These are phyloP conservation scores for Xylaria intraflava DNA, from an alignment of 495 filamentous ascomycete species.

Conservation along the genomic window DNA sequence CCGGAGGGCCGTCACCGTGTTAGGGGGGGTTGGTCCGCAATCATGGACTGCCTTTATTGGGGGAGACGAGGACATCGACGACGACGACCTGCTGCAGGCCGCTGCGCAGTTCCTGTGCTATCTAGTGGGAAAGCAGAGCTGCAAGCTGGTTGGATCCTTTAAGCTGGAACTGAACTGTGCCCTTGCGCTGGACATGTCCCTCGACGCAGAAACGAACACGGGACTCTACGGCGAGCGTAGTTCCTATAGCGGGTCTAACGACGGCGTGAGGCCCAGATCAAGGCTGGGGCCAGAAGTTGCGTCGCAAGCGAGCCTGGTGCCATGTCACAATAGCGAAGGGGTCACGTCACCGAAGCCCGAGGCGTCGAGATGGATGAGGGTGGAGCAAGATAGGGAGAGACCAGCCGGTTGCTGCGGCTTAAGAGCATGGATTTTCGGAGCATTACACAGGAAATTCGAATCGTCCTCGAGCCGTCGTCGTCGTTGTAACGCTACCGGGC, in stretches of 20 bases:
- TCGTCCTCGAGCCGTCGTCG: constrained; percentile 18
- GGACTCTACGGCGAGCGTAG: not conserved
- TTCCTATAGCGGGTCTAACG: not conserved
- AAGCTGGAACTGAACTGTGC: constrained; percentile 5
- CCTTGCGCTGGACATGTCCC: constrained; percentile 17
- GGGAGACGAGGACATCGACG: constrained; percentile 6
- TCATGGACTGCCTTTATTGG: not conserved
- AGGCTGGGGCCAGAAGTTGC: not conserved
- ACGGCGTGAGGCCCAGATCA: not conserved
- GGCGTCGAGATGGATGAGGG: not conserved
- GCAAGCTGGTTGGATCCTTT: constrained; percentile 8
- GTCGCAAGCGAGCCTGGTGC: not conserved
- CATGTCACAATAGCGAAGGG: not conserved
- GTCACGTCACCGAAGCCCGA: not conserved
- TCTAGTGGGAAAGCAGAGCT: constrained; percentile 12
- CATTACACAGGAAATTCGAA: constrained; percentile 15
- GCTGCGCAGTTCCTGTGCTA: constrained; percentile 18
- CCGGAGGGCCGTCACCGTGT: constrained; percentile 6
- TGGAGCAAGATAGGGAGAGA: not conserved
- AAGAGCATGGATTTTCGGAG: constrained; percentile 1
- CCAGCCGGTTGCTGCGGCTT: not conserved
- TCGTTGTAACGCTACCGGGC: not conserved
- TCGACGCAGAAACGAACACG: constrained; percentile 10
- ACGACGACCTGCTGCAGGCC: constrained; percentile 3
- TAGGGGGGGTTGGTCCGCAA: constrained; percentile 1